phyloP scores from a whole-genome alignment of 495 filamentous ascomycete genomes.

The Trichoderma gamsii region DNA sequence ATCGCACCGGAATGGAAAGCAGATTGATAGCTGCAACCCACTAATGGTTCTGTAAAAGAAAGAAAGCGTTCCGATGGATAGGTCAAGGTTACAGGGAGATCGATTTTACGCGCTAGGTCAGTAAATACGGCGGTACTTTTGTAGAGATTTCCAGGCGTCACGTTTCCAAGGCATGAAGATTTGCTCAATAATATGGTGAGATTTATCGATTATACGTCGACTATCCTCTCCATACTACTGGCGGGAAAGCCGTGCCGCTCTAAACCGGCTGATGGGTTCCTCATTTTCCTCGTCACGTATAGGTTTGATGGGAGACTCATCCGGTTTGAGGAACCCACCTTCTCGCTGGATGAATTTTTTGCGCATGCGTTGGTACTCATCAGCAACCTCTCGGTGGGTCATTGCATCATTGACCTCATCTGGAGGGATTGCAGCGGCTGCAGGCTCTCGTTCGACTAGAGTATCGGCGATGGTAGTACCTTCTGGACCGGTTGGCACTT shows the following conservation, averaged over 20 bases:
- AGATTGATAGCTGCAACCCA: conserved; percentile 48
- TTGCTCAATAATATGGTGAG: conserved; percentile 9
- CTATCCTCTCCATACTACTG: conserved; percentile 17
- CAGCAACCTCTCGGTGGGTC: conserved; percentile 67
- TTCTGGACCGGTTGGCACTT: conserved; percentile 46
- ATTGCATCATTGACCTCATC: conserved; percentile 70
- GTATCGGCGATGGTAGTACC: conserved; percentile 51
- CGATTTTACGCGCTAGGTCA: background rate
- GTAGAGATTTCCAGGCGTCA: conserved; percentile 12
- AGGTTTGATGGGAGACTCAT: conserved; percentile 55
- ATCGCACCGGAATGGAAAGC: conserved; percentile 45
- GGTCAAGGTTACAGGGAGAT: background rate
- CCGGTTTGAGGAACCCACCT: conserved; percentile 63
- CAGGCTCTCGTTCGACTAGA: conserved; percentile 55
- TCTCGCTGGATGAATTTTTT: conserved; percentile 73
- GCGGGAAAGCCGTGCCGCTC: conserved; percentile 65
- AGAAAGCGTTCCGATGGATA: conserved; percentile 35
- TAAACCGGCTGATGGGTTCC: conserved; percentile 76
- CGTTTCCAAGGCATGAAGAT: background rate
- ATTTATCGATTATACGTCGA: conserved; percentile 1
- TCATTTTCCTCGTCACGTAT: conserved; percentile 63
- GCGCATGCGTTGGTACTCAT: conserved; percentile 72
- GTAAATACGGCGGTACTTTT: background rate
- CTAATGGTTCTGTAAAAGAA: conserved; percentile 43
- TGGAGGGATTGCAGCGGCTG: conserved; percentile 44